phyloP scores from a whole-genome alignment of 768 basidiomycete species.

The Candolleomyces aberdarensis region DNA sequence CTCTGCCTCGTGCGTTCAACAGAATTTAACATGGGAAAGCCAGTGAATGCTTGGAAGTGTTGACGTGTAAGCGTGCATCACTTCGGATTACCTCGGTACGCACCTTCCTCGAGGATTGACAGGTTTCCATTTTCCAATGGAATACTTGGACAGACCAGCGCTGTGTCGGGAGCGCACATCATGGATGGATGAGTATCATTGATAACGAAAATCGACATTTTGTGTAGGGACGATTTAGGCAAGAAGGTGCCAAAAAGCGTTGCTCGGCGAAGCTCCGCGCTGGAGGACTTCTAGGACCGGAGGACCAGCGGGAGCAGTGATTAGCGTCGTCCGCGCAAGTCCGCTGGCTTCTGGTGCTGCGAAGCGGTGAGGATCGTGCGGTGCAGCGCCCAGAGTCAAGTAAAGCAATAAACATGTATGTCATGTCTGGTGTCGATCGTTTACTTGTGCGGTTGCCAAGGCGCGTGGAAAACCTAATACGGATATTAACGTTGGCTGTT shows the following conservation, averaged over 20 bases:
- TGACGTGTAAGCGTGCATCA: neutral
- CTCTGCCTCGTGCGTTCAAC: neutral
- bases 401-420: neutral
- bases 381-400: neutral
- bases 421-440: no score
- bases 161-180: neutral
- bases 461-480: no score
- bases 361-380: neutral
- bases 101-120: neutral
- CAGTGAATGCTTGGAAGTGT: neutral
- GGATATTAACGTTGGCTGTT: no score
- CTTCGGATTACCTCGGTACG: neutral
- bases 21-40: neutral
- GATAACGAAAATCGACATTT: neutral
- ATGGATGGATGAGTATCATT: neutral
- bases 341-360: neutral
- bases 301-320: neutral
- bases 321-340: neutral
- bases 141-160: neutral
- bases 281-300: neutral
- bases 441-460: no score
- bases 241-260: neutral
- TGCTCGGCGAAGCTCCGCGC: neutral
- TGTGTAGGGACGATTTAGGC: neutral
- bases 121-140: neutral